A percentile compares a stretch with the other conserved stretches of the same genome.
phyloP scores from a whole-genome alignment of 805 yeast species.

The Barnettozyma vustinii region DNA sequence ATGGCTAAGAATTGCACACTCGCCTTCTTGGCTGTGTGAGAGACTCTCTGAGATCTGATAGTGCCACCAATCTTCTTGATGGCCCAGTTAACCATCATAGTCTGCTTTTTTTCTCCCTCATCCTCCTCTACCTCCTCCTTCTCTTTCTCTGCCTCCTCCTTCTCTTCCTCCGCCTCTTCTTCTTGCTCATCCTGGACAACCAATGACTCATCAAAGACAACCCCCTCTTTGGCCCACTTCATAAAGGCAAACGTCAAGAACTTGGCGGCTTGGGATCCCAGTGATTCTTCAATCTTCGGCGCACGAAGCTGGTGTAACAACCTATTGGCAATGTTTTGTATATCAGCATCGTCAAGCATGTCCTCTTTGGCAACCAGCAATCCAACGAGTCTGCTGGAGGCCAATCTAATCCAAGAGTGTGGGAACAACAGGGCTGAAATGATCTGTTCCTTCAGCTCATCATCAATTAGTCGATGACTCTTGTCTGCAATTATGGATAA shows the following conservation, averaged over 20 bases:
- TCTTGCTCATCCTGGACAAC: conserved; percentile 20
- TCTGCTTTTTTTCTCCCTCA: conserved; percentile 15
- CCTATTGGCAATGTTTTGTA: conserved; percentile 67
- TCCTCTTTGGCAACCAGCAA: conserved; percentile 38
- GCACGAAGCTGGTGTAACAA: conserved; percentile 78
- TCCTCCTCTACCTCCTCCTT: conserved; percentile 17
- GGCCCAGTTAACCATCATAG: conserved; percentile 52
- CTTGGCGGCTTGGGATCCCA: conserved; percentile 62
- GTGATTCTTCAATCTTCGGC: conserved; percentile 57
- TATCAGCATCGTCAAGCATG: conserved; percentile 37
- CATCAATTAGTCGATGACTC: conserved; percentile 23
- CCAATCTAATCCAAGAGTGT: conserved; percentile 84
- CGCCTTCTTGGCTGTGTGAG: conserved; percentile 56
- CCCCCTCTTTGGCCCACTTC: conserved; percentile 49
- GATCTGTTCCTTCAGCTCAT: conserved; percentile 34
- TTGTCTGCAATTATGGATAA: conserved; percentile 39
- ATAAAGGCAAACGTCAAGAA: conserved; percentile 56
- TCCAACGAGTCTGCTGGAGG: conserved; percentile 56
- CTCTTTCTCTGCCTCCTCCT: conserved; percentile 10
- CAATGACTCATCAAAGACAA: conserved; percentile 26
- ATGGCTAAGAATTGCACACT: conserved; percentile 69
- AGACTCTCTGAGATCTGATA: conserved; percentile 59
- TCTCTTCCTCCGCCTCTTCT: conserved; percentile 21
- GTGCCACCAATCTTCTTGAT: conserved; percentile 55
- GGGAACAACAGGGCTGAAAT: conserved; percentile 66